phyloP scores from a whole-genome alignment of 805 yeast species.

The Candida tallmaniae region DNA sequence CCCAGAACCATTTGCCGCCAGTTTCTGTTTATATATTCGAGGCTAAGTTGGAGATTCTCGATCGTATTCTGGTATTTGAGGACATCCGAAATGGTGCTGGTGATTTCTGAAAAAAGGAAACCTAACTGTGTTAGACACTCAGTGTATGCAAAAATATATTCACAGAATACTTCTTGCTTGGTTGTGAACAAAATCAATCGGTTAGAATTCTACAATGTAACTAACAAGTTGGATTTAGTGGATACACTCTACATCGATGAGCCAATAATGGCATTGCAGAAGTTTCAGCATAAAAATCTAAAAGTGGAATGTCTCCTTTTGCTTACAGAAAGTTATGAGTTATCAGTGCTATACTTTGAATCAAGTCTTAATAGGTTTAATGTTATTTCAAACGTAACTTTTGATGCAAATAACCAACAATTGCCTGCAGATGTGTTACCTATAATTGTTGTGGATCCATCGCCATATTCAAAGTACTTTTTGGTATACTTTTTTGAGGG shows the following conservation, averaged over 20 bases:
- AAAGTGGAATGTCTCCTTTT: conserved; percentile 12
- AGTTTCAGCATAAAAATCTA: conserved; percentile 9
- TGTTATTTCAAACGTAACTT: conserved; percentile 6
- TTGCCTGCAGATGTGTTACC: conserved; percentile 19
- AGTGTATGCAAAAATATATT: conserved; percentile 10
- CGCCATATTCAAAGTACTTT: conserved; percentile 10
- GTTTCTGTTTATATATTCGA: too few relatives aligned
- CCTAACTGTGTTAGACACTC: conserved; percentile 14
- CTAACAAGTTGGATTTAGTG: conserved; percentile 1
- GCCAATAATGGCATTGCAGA: conserved; percentile 10
- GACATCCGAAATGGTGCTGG: conserved; percentile 13
- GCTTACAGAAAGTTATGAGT: conserved; percentile 10
- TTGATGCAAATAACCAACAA: conserved; percentile 21
- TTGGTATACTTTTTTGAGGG: conserved; percentile 20
- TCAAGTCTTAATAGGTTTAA: conserved; percentile 5
- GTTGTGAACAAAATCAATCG: conserved; percentile 12
- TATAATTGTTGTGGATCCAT: conserved; percentile 13
- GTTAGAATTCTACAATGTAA: conserved; percentile 12
- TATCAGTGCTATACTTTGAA: conserved; percentile 11
- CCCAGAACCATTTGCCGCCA: too few relatives aligned
- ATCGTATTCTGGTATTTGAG: too few relatives aligned
- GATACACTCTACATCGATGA: conserved; percentile 13
- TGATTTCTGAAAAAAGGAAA: conserved; percentile 16
- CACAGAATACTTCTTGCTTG: conserved; percentile 5
- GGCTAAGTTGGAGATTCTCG: too few relatives aligned